These are phyloP conservation scores for Periconia sp. DNA, from an alignment of 2,329 filamentous ascomycete species.

Conservation along the genomic window DNA sequence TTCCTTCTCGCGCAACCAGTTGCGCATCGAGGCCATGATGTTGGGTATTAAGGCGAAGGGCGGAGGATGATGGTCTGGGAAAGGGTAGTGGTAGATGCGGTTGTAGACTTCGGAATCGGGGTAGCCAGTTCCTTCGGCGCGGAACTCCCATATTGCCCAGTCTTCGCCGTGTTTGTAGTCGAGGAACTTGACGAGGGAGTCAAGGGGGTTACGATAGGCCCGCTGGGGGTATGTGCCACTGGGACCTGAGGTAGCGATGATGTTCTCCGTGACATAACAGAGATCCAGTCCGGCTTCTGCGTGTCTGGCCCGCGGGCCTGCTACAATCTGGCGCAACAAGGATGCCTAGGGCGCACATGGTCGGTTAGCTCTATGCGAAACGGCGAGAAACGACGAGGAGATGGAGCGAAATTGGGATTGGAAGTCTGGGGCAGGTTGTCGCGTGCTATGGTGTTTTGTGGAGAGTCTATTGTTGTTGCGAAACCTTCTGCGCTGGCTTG, in stretches of 20 bases:
- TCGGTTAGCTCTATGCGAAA: not conserved
- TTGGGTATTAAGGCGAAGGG: constrained; percentile 86
- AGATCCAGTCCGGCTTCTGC: constrained; percentile 87
- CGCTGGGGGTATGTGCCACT: constrained; percentile 85
- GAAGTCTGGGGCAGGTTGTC: not conserved
- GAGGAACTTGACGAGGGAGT: constrained; percentile 83
- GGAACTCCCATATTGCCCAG: constrained; percentile 98
- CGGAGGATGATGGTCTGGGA: constrained; percentile 95
- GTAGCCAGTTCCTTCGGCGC: constrained; percentile 94
- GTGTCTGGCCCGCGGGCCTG: constrained; percentile 80
- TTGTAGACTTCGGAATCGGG: constrained; percentile 86
- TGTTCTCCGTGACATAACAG: constrained; percentile 90
- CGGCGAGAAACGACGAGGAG: not conserved
- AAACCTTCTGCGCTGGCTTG: not conserved
- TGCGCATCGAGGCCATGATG: constrained; percentile 89
- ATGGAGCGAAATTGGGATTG: not conserved
- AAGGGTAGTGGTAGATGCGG: constrained; percentile 87
- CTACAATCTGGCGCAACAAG: constrained; percentile 86
- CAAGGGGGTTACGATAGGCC: constrained; percentile 90
- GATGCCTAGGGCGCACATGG: constrained; percentile 27
- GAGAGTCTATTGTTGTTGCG: not conserved
- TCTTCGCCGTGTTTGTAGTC: constrained; percentile 75
- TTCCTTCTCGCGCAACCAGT: constrained; percentile 66
- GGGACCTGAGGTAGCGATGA: constrained; percentile 79
- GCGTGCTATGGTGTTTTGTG: not conserved